These are phyloP conservation scores for Apiotrichum porosum DNA, from an alignment of 1,284 basidiomycete species.

Conservation along the genomic window DNA sequence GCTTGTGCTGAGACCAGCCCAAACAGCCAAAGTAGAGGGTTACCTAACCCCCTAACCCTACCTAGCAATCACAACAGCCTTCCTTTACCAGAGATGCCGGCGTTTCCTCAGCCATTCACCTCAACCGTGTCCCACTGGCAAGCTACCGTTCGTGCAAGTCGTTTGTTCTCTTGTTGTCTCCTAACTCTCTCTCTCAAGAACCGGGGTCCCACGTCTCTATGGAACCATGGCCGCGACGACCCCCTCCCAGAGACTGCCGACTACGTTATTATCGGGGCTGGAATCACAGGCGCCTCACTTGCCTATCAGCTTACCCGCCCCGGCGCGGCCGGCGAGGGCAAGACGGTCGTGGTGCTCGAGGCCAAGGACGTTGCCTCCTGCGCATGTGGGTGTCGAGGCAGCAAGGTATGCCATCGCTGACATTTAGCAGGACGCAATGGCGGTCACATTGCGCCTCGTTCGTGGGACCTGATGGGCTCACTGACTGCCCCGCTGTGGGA, in stretches of 20 bases:
- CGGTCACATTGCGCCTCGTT: constrained; percentile 34
- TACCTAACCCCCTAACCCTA: too few relatives aligned
- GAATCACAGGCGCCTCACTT: constrained; percentile 22
- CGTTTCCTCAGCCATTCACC: too few relatives aligned
- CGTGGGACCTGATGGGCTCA: constrained; percentile 18
- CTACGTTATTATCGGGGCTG: constrained; percentile 26
- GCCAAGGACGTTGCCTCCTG: constrained; percentile 41
- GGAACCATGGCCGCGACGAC: constrained; percentile 20
- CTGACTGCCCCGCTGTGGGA: constrained; percentile 23
- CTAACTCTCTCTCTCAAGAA: too few relatives aligned
- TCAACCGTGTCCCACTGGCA: too few relatives aligned
- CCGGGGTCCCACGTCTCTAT: constrained; percentile 19
- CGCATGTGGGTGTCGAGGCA: constrained; percentile 23
- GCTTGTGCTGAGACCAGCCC: too few relatives aligned
- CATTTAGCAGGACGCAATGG: constrained; percentile 39
- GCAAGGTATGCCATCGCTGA: not conserved
- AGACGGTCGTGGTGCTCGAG: constrained; percentile 31
- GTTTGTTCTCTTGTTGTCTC: too few relatives aligned
- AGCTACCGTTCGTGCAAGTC: too few relatives aligned
- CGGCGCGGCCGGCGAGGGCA: constrained; percentile 19
- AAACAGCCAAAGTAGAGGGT: too few relatives aligned
- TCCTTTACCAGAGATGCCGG: too few relatives aligned
- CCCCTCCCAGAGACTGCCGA: constrained; percentile 18
- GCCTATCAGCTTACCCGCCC: constrained; percentile 32
- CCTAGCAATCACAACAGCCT: too few relatives aligned